Evolutionary conservation across 2,329 filamentous ascomycete genomes (phyloP), one percentile per base, ranked within the genome.

Genomic region (Curvularia hawaiiensis): DNA sequence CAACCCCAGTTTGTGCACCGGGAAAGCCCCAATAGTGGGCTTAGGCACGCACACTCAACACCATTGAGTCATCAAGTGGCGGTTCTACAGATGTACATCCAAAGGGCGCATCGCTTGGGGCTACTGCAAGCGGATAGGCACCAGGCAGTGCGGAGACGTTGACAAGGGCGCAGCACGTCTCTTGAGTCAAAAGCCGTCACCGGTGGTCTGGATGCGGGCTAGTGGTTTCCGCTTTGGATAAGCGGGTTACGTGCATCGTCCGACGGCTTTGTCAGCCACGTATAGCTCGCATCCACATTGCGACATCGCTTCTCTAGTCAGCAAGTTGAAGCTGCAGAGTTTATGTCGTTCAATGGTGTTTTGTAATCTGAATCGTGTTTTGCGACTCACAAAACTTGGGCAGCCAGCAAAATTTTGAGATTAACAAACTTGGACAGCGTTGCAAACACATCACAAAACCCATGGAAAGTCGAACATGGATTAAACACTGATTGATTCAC

Each of bases 41-140:
- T 16, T 1, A 11, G 22, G 12, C 12, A 31, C 9, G 26, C 22
- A 38, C 3, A 16, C 10, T 14, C 28, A 35, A 39, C 4, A 35
- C 26, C 22, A 31, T 50, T 24, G 43, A 38, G 43, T 52, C 28
- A 44, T 10, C 28, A 12, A 30, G 48, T 50, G 48, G 35, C 48
- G 20, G 9, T 30, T n/a, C 31, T 14, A 41, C 4, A 38, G 26
- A 28, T 44, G 33, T 14, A 14, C 2, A 14, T n/a, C 14, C 7
- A 28, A 24, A 56, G 49, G 43, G 54, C n/a, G 54, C 11, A 20
- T 22, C 49, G 26, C 7, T 51, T n/a, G 22, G 39, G 39, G 10
- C 44, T 22, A 16, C 33, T 33, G 47, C 20, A 35, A 52, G 33
- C 16, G 44, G 43, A 0, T 6, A 43, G 41, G 30, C n/a, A 31